A percentile compares a stretch with the other conserved stretches of the same genome.
Conservation (phyloP, 768 basidiomycete genomes). For the Multifurca ochricompacta region DNA sequence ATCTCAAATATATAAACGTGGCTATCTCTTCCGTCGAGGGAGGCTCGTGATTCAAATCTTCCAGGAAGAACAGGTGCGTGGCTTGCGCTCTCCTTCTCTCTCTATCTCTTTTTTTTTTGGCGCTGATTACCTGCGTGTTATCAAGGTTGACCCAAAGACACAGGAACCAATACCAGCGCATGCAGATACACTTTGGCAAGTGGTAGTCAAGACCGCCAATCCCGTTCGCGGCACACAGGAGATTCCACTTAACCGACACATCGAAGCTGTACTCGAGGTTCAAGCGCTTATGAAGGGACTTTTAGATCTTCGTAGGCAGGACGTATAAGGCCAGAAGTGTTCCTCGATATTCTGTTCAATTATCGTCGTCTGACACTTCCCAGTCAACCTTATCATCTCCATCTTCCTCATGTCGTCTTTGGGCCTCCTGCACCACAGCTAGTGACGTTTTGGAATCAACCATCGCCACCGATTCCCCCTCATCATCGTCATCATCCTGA, state of each 20-base stretch:
- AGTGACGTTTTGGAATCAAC: constrained; percentile 37
- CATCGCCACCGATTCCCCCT: constrained; percentile 31
- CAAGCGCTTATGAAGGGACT: constrained; percentile 81
- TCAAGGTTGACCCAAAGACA: constrained; percentile 65
- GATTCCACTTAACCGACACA: constrained; percentile 59
- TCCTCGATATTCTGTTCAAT: background rate
- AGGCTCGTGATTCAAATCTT: constrained; percentile 71
- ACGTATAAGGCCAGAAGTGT: constrained; percentile 35
- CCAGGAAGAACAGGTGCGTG: constrained; percentile 69
- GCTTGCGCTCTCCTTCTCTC: background rate
- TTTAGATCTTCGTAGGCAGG: constrained; percentile 68
- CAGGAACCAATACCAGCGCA: constrained; percentile 73
- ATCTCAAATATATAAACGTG: constrained; percentile 75
- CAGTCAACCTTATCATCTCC: constrained; percentile 45
- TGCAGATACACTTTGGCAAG: constrained; percentile 76
- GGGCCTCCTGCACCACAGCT: constrained; percentile 35
- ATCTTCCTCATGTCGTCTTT: constrained; percentile 25
- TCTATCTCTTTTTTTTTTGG: background rate
- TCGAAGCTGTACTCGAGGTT: constrained; percentile 72
- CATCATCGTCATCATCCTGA: constrained; percentile 27
- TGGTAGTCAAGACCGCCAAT: constrained; percentile 76
- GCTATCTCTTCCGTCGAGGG: constrained; percentile 69
- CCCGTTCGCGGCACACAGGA: constrained; percentile 75
- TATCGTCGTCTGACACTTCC: constrained; percentile 36
- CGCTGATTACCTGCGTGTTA: background rate